Percentiles rank a stretch among this genome's conserved stretches.
Conservation (phyloP, 495 filamentous ascomycete species). For the Halenospora varia region DNA sequence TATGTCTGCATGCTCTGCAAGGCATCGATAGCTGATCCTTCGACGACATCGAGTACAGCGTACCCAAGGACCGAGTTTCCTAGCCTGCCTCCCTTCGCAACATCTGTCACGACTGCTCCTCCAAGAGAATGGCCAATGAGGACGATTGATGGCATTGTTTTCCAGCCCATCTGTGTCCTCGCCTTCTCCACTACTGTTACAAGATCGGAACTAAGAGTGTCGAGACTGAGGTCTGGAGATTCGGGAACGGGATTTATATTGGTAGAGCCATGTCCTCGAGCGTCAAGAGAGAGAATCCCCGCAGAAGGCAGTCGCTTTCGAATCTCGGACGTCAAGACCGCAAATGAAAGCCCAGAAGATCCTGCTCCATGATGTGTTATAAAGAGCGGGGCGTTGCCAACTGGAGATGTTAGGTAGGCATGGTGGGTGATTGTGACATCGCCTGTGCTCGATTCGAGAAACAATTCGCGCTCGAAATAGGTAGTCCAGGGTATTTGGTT, state of each 20-base stretch:
- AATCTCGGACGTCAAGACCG: slow-evolving; percentile 71
- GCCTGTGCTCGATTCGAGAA: slow-evolving; percentile 47
- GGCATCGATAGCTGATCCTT: slow-evolving; percentile 85
- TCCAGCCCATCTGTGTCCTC: slow-evolving; percentile 62
- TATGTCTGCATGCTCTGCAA: slow-evolving; percentile 91
- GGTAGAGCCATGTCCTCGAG: slow-evolving; percentile 82
- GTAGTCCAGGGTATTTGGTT: slow-evolving; percentile 75
- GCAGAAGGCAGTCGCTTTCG: slow-evolving; percentile 73
- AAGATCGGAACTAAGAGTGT: slow-evolving; percentile 70
- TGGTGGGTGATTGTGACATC: slow-evolving; percentile 60
- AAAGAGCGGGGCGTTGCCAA: slow-evolving; percentile 67
- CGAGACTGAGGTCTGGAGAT: slow-evolving; percentile 57
- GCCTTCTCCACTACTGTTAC: slow-evolving; percentile 63
- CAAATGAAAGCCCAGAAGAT: slow-evolving; percentile 84
- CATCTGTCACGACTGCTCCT: slow-evolving; percentile 88
- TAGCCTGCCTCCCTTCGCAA: slow-evolving; percentile 62
- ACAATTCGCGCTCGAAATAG: slow-evolving; percentile 85
- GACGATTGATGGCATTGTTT: slow-evolving; percentile 65
- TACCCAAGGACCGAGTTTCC: slow-evolving; percentile 73
- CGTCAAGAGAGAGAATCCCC: slow-evolving; percentile 80
- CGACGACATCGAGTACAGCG: slow-evolving; percentile 92
- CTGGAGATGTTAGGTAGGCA: slow-evolving; percentile 74
- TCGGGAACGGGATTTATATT: slow-evolving; percentile 31
- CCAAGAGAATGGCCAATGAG: slow-evolving; percentile 94
- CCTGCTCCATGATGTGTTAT: slow-evolving; percentile 89